Evolutionary conservation across 2,329 filamentous ascomycete species (phyloP), one percentile per base, ranked within the genome.

Genomic region (Fusarium sp.): DNA sequence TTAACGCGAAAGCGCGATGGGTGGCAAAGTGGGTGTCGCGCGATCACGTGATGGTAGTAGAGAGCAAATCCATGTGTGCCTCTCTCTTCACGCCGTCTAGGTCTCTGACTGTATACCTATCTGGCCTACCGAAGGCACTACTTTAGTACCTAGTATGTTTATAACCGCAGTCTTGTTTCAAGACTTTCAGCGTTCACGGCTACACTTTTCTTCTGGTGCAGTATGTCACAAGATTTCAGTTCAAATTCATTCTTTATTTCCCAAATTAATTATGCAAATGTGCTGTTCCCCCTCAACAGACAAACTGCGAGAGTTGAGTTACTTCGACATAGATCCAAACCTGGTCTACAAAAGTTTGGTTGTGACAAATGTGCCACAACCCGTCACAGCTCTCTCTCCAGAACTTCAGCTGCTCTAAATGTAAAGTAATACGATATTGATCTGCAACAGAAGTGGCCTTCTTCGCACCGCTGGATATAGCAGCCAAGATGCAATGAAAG

Each of bases 21-120:
- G 58, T 59, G 67, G 62, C 39, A 68, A 73, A 65, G 44, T 42
- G 55, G 51, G 27, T 56, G 71, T 79, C 79, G 78, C 79, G 79
- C 73, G 69, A 67, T 80, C 79, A 81, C 78, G 74, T 81, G 79
- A 70, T 19, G 1, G 5, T n/a, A 14, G n/a, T 37, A 41, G 29
- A 66, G 19, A 27, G n/a, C n/a, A 27, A 21, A 21, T 11, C 7
- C 12, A 25, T 25, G 29, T 9, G 16, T 31, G 27, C 15, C 21
- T 16, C 31, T 33, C 31, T 31, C 19, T 45, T 45, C 18, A 18
- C 14, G 15, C 16, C 19, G 44, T 19, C 44, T 29, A 19, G 35
- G 16, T 10, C 33, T 48, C 21, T 11, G 10, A 10, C 42, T 10
- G 42, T 27, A 8, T 42, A n/a, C 14, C 6, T 41, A 10, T 7